Percentiles rank a stretch among this genome's conserved stretches.
Conservation (phyloP, 1,139 yeast genomes). For the Pichia sp. region DNA sequence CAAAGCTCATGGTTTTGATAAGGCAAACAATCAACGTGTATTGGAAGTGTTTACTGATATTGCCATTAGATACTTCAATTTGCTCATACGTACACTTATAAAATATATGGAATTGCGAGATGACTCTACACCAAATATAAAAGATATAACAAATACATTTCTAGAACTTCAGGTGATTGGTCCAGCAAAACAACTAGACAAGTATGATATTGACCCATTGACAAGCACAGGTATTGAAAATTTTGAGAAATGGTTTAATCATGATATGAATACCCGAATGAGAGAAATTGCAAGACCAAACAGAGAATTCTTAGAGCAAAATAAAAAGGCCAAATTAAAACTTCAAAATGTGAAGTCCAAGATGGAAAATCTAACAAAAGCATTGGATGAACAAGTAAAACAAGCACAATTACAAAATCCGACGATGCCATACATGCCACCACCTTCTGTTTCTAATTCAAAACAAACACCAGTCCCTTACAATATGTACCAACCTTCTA, state of each 20-base stretch:
- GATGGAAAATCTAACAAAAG: slow-evolving; percentile 32
- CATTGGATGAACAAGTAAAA: slow-evolving; percentile 29
- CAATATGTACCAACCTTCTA: background rate
- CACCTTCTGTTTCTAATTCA: slow-evolving; percentile 12
- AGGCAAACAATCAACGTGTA: slow-evolving; percentile 27
- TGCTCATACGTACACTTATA: slow-evolving; percentile 24
- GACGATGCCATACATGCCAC: slow-evolving; percentile 24
- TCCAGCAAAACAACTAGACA: slow-evolving; percentile 30
- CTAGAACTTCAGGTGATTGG: slow-evolving; percentile 30
- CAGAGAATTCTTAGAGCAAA: slow-evolving; percentile 25
- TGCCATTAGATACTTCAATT: slow-evolving; percentile 28
- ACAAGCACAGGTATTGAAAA: slow-evolving; percentile 29
- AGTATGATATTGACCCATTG: slow-evolving; percentile 27
- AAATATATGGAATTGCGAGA: slow-evolving; percentile 27
- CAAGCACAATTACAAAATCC: slow-evolving; percentile 26
- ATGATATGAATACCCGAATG: slow-evolving; percentile 28
- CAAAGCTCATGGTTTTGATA: slow-evolving; percentile 34
- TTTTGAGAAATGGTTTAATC: slow-evolving; percentile 33
- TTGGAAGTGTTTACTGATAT: slow-evolving; percentile 33
- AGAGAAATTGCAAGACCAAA: slow-evolving; percentile 33
- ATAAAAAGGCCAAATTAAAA: slow-evolving; percentile 20
- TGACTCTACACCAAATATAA: slow-evolving; percentile 26
- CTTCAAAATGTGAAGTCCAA: slow-evolving; percentile 25
- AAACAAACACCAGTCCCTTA: slow-evolving; percentile 12
- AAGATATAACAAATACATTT: slow-evolving; percentile 31